Percentiles rank a stretch among this genome's conserved stretches.
phyloP scores from a whole-genome alignment of 345 rosid genomes.

The Viola odorata region DNA sequence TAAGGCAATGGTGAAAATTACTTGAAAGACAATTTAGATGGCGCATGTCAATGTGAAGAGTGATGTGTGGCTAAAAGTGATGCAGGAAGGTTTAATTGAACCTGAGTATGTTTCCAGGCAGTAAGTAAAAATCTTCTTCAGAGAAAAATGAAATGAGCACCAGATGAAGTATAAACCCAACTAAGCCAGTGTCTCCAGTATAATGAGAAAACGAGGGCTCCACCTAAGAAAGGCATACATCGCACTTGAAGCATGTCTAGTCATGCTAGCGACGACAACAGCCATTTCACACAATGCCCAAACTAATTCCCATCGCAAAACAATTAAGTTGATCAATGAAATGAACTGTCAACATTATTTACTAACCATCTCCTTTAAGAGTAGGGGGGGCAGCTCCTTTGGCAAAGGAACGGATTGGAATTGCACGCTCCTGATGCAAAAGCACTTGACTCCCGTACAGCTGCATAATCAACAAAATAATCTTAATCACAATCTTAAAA shows the following conservation, averaged over 20 bases:
- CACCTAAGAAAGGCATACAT: background rate
- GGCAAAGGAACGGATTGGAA: slow-evolving; percentile 65
- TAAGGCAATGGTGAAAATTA: too few species aligned
- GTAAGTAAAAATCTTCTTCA: too few species aligned
- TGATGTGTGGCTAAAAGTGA: too few species aligned
- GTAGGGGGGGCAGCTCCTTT: slow-evolving; percentile 63
- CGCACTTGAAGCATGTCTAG: background rate
- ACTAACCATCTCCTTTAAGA: slow-evolving; percentile 87
- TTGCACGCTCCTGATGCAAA: slow-evolving; percentile 43
- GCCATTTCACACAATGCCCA: background rate
- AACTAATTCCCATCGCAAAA: background rate
- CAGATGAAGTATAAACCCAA: too few species aligned
- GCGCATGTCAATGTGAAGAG: too few species aligned
- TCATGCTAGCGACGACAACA: background rate
- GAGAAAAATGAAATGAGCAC: too few species aligned
- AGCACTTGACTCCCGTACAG: slow-evolving; percentile 40
- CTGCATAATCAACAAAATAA: slow-evolving; percentile 28
- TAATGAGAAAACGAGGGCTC: background rate
- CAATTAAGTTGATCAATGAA: background rate
- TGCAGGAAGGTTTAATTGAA: too few species aligned
- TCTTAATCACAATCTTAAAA: background rate
- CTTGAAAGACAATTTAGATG: too few species aligned
- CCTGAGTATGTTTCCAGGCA: too few species aligned
- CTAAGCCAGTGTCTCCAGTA: too few species aligned
- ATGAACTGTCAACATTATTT: background rate